A percentile compares a stretch with the other conserved stretches of the same genome.
These are phyloP conservation scores for Gymnopilus dilepis DNA, from an alignment of 768 basidiomycete genomes.

Conservation along the genomic window DNA sequence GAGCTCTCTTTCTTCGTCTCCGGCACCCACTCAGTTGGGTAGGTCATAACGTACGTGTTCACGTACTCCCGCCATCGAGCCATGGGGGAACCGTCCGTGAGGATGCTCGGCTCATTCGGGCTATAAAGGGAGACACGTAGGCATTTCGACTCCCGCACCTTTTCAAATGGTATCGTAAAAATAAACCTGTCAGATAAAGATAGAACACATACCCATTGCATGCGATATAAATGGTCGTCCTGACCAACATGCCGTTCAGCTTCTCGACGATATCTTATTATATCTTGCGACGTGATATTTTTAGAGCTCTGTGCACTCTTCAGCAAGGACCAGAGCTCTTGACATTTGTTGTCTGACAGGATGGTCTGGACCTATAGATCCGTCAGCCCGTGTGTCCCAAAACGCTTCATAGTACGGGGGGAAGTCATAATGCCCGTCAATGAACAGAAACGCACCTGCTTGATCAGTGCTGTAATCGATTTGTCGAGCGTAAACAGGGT, in stretches of 20 bases:
- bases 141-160: constrained; percentile 61
- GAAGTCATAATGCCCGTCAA: not conserved
- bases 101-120: constrained; percentile 67
- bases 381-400: not conserved
- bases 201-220: constrained; percentile 73
- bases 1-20: constrained; percentile 39
- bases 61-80: constrained; percentile 78
- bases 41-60: constrained; percentile 70
- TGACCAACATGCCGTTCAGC: constrained; percentile 77
- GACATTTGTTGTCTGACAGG: constrained; percentile 81
- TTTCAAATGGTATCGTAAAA: constrained; percentile 25
- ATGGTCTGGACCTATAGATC: constrained; percentile 80
- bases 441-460: constrained; percentile 67
- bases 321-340: constrained; percentile 82
- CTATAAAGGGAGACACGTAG: constrained; percentile 68
- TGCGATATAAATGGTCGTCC: constrained; percentile 77
- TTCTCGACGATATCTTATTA: constrained; percentile 79
- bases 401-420: not conserved
- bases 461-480: constrained; percentile 85
- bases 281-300: constrained; percentile 61
- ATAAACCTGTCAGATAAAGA: constrained; percentile 22
- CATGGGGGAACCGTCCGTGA: constrained; percentile 51
- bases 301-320: constrained; percentile 64
- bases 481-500: constrained; percentile 94
- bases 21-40: constrained; percentile 76